phyloP scores from a whole-genome alignment of 805 yeast genomes.

The Starmerella ratchasimensis region DNA sequence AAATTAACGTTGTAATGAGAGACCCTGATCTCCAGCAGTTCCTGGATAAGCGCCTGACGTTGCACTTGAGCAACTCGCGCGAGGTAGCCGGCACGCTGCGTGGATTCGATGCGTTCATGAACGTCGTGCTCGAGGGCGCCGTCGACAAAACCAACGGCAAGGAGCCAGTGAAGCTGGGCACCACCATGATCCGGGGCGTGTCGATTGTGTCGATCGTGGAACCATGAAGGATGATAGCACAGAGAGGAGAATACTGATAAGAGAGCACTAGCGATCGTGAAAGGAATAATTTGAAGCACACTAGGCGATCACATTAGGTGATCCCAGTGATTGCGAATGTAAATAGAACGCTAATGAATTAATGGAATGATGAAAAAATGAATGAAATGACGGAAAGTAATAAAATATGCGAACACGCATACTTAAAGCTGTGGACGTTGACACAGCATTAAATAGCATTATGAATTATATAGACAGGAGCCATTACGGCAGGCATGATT shows the following conservation, averaged over 20 bases:
- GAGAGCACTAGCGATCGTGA: neutral
- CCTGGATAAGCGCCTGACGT: conserved; percentile 58
- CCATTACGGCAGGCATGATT: neutral
- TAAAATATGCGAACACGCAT: neutral
- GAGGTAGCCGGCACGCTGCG: conserved; percentile 65
- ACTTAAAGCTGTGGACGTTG: neutral
- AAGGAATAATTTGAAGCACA: too few species aligned
- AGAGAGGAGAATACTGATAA: too few species aligned
- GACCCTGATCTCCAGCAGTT: conserved; percentile 38
- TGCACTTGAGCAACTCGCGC: conserved; percentile 69
- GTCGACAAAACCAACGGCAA: conserved; percentile 43
- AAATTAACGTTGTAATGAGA: conserved; percentile 8
- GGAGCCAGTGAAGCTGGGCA: conserved; percentile 45
- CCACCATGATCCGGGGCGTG: conserved; percentile 61
- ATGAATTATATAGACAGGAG: neutral
- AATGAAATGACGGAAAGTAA: neutral
- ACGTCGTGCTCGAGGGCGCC: conserved; percentile 58
- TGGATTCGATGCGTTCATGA: conserved; percentile 73
- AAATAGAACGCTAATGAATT: neutral
- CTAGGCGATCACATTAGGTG: too few species aligned
- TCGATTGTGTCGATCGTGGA: conserved; percentile 52
- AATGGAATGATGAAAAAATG: neutral
- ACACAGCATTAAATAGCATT: neutral
- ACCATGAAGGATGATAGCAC: too few species aligned
- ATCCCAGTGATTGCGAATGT: too few species aligned